These are phyloP conservation scores for Rhododendron vialii DNA, from an alignment of 148 eudicot genomes.

Conservation along the genomic window DNA sequence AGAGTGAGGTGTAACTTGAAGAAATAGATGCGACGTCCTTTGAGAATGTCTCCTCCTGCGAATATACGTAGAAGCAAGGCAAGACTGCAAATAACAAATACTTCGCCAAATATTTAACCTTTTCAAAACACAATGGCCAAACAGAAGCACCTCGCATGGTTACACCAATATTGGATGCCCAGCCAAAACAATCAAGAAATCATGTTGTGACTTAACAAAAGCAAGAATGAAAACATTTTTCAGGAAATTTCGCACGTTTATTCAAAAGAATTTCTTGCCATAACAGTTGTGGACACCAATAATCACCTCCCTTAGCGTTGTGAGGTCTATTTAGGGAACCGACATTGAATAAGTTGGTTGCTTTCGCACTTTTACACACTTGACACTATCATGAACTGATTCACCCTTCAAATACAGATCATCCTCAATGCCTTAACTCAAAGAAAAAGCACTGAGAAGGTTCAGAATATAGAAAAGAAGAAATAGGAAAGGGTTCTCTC, in stretches of 20 bases:
- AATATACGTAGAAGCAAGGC: conserved; percentile 76
- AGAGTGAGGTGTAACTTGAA: conserved; percentile 33
- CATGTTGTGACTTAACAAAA: background rate
- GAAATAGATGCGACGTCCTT: conserved; percentile 29
- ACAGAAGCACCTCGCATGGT: background rate
- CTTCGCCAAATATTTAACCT: background rate
- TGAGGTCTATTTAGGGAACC: background rate
- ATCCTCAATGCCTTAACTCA: background rate
- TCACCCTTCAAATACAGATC: background rate
- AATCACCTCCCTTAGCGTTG: background rate
- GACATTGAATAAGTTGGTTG: background rate
- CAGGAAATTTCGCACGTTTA: background rate
- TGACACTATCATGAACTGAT: background rate
- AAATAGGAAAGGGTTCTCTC: background rate
- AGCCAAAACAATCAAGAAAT: background rate
- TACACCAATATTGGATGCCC: background rate
- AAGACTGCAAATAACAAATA: conserved; percentile 48
- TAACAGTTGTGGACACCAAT: background rate
- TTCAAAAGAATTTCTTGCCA: background rate
- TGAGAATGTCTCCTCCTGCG: conserved; percentile 47
- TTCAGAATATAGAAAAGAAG: background rate
- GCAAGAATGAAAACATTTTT: background rate
- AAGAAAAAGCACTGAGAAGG: background rate
- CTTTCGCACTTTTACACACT: background rate
- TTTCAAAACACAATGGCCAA: background rate